Evolutionary conservation across 2,329 filamentous ascomycete species (phyloP).

Genomic region (Talaromyces sp.): DNA sequence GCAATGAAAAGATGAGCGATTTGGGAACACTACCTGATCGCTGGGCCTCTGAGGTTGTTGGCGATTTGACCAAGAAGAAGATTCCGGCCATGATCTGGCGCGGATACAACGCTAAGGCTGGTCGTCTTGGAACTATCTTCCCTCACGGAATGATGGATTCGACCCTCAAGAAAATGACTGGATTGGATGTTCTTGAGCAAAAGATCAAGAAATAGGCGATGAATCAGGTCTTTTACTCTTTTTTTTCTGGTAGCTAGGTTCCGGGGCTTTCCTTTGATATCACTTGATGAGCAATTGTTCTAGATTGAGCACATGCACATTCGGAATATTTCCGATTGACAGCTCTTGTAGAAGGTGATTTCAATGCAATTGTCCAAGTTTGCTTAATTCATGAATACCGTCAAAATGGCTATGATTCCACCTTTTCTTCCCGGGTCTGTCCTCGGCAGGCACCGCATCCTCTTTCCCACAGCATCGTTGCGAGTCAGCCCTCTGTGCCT

Average conservation of each 20-base stretch:
- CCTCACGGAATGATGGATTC: conserved; percentile 14
- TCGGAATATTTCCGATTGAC: too few relatives aligned
- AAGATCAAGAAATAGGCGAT: conserved; percentile 1
- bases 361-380: too few relatives aligned
- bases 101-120: conserved; percentile 7
- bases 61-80: conserved; percentile 13
- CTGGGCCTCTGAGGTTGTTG: conserved; percentile 11
- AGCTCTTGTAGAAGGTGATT: too few relatives aligned
- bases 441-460: conserved; percentile 13
- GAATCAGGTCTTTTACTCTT: neutral
- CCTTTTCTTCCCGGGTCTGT: conserved; percentile 3
- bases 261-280: neutral
- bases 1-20: conserved; percentile 7
- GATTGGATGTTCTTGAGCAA: conserved; percentile 12
- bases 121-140: conserved; percentile 12
- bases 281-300: neutral
- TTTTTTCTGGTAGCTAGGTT: neutral
- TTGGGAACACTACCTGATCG: conserved; percentile 9
- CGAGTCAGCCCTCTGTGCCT: conserved; percentile 15
- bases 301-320: neutral
- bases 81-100: conserved; percentile 13
- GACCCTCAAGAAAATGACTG: conserved; percentile 13
- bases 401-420: conserved; percentile 1
- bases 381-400: too few relatives aligned
- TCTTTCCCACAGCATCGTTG: conserved; percentile 7